These are phyloP conservation scores for Rhododendron vialii DNA, from an alignment of 148 eudicot species.

Conservation along the genomic window DNA sequence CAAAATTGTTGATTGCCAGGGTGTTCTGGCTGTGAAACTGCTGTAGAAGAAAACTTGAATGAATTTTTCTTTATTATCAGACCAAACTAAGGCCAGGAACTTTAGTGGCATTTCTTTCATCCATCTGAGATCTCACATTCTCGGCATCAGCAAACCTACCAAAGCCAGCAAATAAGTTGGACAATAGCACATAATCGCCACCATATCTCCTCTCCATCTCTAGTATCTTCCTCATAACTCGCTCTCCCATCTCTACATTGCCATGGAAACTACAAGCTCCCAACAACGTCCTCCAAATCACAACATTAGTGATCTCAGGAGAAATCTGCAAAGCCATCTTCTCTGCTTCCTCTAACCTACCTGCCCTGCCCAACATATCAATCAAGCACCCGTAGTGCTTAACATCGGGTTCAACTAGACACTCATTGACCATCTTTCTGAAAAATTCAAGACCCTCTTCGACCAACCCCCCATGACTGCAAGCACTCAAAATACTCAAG, in stretches of 20 bases:
- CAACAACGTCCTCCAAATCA: slow-evolving; percentile 70
- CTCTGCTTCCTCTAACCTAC: slow-evolving; percentile 63
- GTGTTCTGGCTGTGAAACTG: not conserved
- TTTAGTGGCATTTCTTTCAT: slow-evolving; percentile 33
- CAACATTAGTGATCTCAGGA: slow-evolving; percentile 27
- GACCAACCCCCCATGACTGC: slow-evolving; percentile 60
- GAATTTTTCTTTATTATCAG: not conserved
- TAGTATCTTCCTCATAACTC: too few species aligned
- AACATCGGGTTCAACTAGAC: slow-evolving; percentile 27
- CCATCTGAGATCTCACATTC: slow-evolving; percentile 38
- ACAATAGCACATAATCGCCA: slow-evolving; percentile 66
- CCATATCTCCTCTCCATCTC: slow-evolving; percentile 13
- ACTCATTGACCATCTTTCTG: slow-evolving; percentile 36
- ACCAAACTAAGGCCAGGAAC: slow-evolving; percentile 34
- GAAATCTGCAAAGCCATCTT: slow-evolving; percentile 41
- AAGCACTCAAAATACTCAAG: slow-evolving; percentile 53
- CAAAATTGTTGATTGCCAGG: not conserved
- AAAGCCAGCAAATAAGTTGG: slow-evolving; percentile 47
- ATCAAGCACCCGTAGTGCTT: slow-evolving; percentile 62
- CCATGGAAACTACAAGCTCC: slow-evolving; percentile 54
- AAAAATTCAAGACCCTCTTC: slow-evolving; percentile 57
- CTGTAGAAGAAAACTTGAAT: not conserved
- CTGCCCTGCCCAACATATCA: slow-evolving; percentile 67
- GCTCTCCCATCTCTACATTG: too few species aligned
- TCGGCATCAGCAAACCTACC: slow-evolving; percentile 57